Conservation (phyloP, 805 yeast genomes). For the Candida hungchunana region DNA sequence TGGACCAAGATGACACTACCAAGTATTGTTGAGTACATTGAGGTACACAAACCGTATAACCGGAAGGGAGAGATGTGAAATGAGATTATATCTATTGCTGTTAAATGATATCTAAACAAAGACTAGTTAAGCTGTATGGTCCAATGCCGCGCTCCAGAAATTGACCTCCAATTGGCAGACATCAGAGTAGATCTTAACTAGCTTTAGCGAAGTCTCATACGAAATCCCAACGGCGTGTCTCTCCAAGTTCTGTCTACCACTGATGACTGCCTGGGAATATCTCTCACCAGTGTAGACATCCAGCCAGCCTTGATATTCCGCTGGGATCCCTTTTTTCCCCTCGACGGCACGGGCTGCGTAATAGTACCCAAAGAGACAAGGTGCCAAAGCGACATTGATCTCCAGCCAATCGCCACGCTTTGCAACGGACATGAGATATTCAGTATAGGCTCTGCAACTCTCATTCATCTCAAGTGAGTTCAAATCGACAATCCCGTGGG, state of each 20-base stretch:
- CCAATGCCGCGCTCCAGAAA: constrained; percentile 59
- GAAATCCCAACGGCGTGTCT: constrained; percentile 37
- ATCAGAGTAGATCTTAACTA: constrained; percentile 54
- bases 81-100: neutral
- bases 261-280: constrained; percentile 48
- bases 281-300: constrained; percentile 56
- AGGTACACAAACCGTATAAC: constrained; percentile 8
- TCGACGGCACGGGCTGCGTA: constrained; percentile 40
- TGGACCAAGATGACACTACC: constrained; percentile 16
- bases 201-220: constrained; percentile 41
- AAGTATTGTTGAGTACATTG: constrained; percentile 17
- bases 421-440: constrained; percentile 54
- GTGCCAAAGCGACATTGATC: constrained; percentile 64
- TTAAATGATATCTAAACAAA: neutral
- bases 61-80: neutral
- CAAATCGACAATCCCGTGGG: constrained; percentile 39
- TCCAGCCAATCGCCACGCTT: constrained; percentile 56
- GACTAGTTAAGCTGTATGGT: constrained; percentile 11
- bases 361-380: constrained; percentile 67
- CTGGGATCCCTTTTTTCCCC: constrained; percentile 28
- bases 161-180: constrained; percentile 58
- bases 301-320: constrained; percentile 48
- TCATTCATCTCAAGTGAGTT: constrained; percentile 43
- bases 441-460: constrained; percentile 58
- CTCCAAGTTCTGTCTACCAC: constrained; percentile 49